Conservation (phyloP, 1,284 basidiomycete species). For the Ustilago xerochloae region DNA sequence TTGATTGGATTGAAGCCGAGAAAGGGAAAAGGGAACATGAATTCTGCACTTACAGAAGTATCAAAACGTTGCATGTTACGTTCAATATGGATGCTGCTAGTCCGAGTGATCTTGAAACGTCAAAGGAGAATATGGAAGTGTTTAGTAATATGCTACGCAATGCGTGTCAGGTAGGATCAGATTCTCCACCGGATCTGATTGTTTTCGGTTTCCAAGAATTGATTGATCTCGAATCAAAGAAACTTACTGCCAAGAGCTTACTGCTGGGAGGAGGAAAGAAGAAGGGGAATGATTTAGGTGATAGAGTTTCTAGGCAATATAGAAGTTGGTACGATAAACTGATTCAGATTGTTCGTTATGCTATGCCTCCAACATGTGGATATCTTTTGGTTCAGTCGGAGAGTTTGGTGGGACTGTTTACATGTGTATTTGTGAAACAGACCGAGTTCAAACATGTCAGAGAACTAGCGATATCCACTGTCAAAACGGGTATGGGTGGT, state of each 20-base stretch:
- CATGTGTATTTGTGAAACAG: slow-evolving; percentile 84
- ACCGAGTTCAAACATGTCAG: slow-evolving; percentile 72
- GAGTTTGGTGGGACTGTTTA: slow-evolving; percentile 89
- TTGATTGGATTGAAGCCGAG: slow-evolving; percentile 87
- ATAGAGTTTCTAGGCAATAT: slow-evolving; percentile 50
- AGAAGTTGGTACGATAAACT: slow-evolving; percentile 61
- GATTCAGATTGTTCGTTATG: slow-evolving; percentile 53
- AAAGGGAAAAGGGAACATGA: slow-evolving; percentile 79
- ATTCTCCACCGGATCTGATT: slow-evolving; percentile 81
- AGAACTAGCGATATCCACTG: slow-evolving; percentile 79
- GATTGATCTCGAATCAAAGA: slow-evolving; percentile 90
- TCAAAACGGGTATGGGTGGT: slow-evolving; percentile 92
- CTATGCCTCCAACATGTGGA: slow-evolving; percentile 69
- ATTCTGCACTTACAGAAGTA: slow-evolving; percentile 82
- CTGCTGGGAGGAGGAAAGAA: slow-evolving; percentile 60
- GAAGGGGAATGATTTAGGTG: slow-evolving; percentile 53
- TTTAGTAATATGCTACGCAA: slow-evolving; percentile 52
- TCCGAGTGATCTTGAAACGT: slow-evolving; percentile 76
- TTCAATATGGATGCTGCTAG: slow-evolving; percentile 94
- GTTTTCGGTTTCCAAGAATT: slow-evolving; percentile 95
- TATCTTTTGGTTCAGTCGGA: slow-evolving; percentile 87
- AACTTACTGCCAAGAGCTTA: slow-evolving; percentile 77
- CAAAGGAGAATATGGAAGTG: slow-evolving; percentile 58
- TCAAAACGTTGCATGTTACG: slow-evolving; percentile 84
- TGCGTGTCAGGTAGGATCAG: slow-evolving; percentile 35